A percentile compares a stretch with the other conserved stretches of the same genome.
Conservation (phyloP, 2,329 filamentous ascomycete species). For the Cercospora zeae-maydis region DNA sequence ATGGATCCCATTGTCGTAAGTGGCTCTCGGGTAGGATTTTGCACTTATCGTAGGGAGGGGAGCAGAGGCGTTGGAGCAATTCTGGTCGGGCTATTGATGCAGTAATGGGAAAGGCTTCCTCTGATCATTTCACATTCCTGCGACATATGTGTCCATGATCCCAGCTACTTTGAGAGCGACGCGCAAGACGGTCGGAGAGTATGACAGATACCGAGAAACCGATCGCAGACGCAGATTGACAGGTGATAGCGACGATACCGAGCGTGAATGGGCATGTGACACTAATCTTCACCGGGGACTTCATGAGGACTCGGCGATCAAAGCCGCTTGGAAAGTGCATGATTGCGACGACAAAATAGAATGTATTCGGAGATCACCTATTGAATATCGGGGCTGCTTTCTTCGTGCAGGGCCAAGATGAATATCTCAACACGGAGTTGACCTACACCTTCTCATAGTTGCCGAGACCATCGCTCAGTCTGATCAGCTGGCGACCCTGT, state of each 20-base stretch:
- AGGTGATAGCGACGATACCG: not conserved
- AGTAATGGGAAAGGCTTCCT: not conserved
- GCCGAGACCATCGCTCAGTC: not conserved
- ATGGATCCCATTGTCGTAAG: not conserved
- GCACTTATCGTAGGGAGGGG: not conserved
- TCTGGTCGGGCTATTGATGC: not conserved
- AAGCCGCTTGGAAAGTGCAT: not conserved
- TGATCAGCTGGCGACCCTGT: not conserved
- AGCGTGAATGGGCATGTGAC: not conserved
- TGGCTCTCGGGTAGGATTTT: not conserved
- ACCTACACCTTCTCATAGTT: conserved; percentile 5
- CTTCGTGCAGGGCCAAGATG: not conserved
- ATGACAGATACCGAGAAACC: not conserved
- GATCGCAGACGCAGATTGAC: not conserved
- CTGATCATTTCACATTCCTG: not conserved
- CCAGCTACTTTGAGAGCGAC: not conserved
- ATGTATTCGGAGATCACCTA: not conserved
- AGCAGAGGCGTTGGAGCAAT: not conserved
- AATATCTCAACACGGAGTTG: no score
- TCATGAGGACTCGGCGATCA: not conserved
- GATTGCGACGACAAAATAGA: not conserved
- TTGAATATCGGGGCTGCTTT: not conserved
- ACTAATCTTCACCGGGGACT: not conserved
- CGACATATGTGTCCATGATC: not conserved
- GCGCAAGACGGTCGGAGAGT: not conserved